phyloP scores from a whole-genome alignment of 2,329 filamentous ascomycete genomes.

The Curvularia sp. region DNA sequence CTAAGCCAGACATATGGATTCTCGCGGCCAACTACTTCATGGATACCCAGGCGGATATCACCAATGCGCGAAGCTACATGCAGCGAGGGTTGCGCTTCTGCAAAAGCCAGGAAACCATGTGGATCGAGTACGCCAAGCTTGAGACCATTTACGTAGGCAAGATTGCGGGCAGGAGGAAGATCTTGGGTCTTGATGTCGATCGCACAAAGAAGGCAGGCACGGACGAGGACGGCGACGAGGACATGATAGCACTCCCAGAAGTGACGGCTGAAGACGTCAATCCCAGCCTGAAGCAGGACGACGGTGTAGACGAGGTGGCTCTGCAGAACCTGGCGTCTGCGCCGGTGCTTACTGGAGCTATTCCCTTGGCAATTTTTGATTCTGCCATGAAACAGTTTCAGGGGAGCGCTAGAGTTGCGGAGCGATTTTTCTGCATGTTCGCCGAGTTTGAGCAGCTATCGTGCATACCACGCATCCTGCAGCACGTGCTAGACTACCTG shows the following conservation, averaged over 20 bases:
- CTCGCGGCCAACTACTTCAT: constrained; percentile 79
- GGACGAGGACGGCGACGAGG: constrained; percentile 54
- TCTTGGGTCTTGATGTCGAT: constrained; percentile 66
- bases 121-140: constrained; percentile 87
- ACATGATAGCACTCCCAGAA: constrained; percentile 63
- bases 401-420: constrained; percentile 69
- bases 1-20: constrained; percentile 83
- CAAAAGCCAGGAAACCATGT: constrained; percentile 73
- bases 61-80: constrained; percentile 83
- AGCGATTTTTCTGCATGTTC: constrained; percentile 82
- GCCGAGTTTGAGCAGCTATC: constrained; percentile 71
- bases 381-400: constrained; percentile 80
- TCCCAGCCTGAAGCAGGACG: constrained; percentile 60
- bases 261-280: constrained; percentile 70
- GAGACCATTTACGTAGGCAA: constrained; percentile 92
- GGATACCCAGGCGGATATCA: constrained; percentile 85
- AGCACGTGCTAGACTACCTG: constrained; percentile 75
- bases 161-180: constrained; percentile 74
- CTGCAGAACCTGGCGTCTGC: constrained; percentile 72
- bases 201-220: constrained; percentile 53
- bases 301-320: constrained; percentile 58
- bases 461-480: constrained; percentile 69
- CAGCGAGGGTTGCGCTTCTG: constrained; percentile 90
- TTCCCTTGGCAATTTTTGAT: constrained; percentile 91
- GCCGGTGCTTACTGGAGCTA: constrained; percentile 88